Percentiles rank a stretch among this genome's conserved stretches.
phyloP scores from a whole-genome alignment of 2,329 filamentous ascomycete genomes.

The Paracamarosporium sp. region DNA sequence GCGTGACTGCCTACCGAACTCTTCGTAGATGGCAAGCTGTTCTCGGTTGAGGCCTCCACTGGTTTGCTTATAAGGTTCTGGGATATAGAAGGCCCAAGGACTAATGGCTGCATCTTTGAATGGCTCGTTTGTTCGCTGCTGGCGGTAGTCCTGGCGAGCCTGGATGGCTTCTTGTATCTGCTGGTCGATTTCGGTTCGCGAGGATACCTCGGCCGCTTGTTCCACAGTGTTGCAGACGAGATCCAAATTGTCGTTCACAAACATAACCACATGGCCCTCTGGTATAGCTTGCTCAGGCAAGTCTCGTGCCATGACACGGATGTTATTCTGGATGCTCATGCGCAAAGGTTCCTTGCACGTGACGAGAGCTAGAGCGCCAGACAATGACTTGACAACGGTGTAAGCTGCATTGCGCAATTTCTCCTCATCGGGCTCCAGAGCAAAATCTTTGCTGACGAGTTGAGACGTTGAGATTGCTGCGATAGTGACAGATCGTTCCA shows the following conservation, averaged over 20 bases:
- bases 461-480: slow-evolving; percentile 96
- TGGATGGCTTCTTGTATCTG: slow-evolving; percentile 85
- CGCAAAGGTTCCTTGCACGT: slow-evolving; percentile 96
- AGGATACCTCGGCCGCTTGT: slow-evolving; percentile 91
- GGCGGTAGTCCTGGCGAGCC: slow-evolving; percentile 75
- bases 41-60: slow-evolving; percentile 85
- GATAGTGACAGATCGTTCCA: slow-evolving; percentile 96
- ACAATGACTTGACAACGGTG: slow-evolving; percentile 93
- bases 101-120: slow-evolving; percentile 84
- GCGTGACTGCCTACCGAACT: slow-evolving; percentile 87
- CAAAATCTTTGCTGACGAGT: slow-evolving; percentile 95
- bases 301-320: slow-evolving; percentile 79
- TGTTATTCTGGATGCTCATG: slow-evolving; percentile 97
- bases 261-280: slow-evolving; percentile 96
- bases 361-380: slow-evolving; percentile 92
- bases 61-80: slow-evolving; percentile 88
- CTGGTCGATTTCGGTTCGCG: slow-evolving; percentile 92
- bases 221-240: slow-evolving; percentile 93
- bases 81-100: slow-evolving; percentile 92
- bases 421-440: slow-evolving; percentile 88
- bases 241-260: slow-evolving; percentile 97
- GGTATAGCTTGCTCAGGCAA: slow-evolving; percentile 76
- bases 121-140: slow-evolving; percentile 78
- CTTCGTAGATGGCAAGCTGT: slow-evolving; percentile 95
- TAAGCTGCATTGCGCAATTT: slow-evolving; percentile 85